A percentile compares a stretch with the other conserved stretches of the same genome.
Evolutionary conservation across 352 stramenopile species (phyloP).

Genomic region (Halophytophthora polymorphica): DNA sequence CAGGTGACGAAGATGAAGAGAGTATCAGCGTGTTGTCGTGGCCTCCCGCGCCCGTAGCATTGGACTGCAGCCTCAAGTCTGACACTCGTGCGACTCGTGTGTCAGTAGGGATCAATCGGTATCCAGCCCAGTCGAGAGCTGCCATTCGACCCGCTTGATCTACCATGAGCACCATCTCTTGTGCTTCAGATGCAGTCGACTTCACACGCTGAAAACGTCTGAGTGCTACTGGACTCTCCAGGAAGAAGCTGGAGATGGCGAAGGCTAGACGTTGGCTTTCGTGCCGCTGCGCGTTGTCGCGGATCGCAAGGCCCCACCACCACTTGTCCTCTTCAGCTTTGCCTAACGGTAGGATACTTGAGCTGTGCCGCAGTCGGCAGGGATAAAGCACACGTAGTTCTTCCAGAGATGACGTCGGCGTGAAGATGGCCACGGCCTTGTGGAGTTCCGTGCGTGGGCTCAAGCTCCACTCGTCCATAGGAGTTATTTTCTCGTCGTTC

Average conservation of each 20-base stretch:
- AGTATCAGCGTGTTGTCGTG: constrained; percentile 6
- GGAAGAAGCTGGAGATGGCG: background rate
- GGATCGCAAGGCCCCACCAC: constrained; percentile 35
- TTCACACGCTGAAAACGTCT: constrained; percentile 1
- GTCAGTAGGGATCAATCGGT: constrained; percentile 17
- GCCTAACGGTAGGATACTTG: background rate
- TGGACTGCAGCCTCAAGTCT: constrained; percentile 5
- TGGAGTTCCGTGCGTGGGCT: constrained; percentile 3
- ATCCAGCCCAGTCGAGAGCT: constrained; percentile 20
- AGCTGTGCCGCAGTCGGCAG: constrained; percentile 3
- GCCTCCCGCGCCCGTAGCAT: background rate
- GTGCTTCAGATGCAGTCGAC: constrained; percentile 5
- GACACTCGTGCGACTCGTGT: constrained; percentile 5
- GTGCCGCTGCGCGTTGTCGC: constrained; percentile 29
- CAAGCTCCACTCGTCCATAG: constrained; percentile 38
- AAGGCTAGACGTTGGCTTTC: constrained; percentile 29
- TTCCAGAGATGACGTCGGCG: constrained; percentile 1
- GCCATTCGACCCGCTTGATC: constrained; percentile 22
- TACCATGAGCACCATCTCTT: constrained; percentile 18
- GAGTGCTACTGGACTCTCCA: constrained; percentile 3
- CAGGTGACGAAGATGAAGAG: constrained; percentile 1
- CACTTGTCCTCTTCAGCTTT: background rate
- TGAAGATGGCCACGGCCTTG: constrained; percentile 14
- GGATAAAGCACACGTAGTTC: constrained; percentile 17
- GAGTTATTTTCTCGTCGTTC: constrained; percentile 17